Evolutionary conservation across 1,284 basidiomycete genomes (phyloP).

Genomic region (Puccinia brachypodii): DNA sequence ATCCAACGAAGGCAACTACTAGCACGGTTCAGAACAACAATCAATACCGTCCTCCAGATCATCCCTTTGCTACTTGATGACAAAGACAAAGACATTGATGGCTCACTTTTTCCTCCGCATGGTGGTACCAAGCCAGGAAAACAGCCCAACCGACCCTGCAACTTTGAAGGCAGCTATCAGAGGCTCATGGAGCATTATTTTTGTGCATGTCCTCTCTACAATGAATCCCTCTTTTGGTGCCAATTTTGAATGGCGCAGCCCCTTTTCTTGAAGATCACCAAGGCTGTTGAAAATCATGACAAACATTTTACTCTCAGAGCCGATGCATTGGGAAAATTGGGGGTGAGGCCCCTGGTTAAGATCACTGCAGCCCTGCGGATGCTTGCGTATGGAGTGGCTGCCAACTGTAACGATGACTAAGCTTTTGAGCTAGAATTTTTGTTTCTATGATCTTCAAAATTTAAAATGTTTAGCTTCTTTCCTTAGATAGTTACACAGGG

Average conservation of each 20-base stretch:
- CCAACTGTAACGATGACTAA: constrained; percentile 13
- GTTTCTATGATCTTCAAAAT: no score
- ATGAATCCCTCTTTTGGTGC: neutral
- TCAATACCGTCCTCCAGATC: neutral
- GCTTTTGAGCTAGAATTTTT: no score
- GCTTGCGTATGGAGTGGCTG: constrained; percentile 19
- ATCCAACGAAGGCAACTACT: neutral
- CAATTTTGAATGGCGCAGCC: constrained; percentile 1
- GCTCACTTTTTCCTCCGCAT: neutral
- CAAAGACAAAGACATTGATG: neutral
- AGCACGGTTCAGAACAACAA: neutral
- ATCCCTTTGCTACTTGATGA: neutral
- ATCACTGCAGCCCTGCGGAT: neutral
- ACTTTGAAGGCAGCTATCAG: constrained; percentile 4
- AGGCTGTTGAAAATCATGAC: constrained; percentile 29
- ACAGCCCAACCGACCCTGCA: neutral
- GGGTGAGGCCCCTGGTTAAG: neutral
- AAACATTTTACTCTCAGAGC: neutral
- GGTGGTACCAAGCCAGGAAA: neutral
- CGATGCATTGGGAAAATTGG: neutral
- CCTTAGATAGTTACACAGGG: no score
- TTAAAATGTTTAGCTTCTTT: no score
- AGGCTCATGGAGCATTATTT: neutral
- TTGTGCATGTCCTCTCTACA: neutral
- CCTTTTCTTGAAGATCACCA: constrained; percentile 5